Base-by-base conservation (phyloP, 2,329 filamentous ascomycete species). In the Orbilia blumenaviensis region DNA sequence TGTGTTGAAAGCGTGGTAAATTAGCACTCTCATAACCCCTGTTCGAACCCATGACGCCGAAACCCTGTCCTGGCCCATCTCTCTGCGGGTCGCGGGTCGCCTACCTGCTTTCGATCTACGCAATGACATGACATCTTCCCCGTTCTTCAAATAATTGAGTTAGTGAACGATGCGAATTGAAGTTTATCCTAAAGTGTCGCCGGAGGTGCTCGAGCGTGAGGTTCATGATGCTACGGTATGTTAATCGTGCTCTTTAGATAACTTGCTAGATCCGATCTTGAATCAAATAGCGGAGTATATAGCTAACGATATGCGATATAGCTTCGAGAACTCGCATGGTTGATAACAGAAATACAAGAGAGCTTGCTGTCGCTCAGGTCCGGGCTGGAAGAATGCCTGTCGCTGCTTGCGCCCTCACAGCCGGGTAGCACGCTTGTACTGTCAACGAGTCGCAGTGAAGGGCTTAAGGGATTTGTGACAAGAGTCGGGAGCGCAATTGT, bases 401-500 rank as follows among this genome's bases (percentile, higher is more conserved):
- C 91, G 16, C 87, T 98, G 23, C 89, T 99, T 29, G 91, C 93
- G 6, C 93, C 94, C 0, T 87, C 90, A 78, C 93, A 96, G 81
- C 90, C 91, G 0, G 93, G 93, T 7, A 94, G 90, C 80, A 99
- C 94, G 0, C 88, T 99, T 27, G 94, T 95, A 29, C 87, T 99
- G 79, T 95, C 92, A 77, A 96, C 94, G 12, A 88, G 91, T 67
- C 89, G 94, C 67, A 94, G 92, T 66, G 95, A 99, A 84, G 89
- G 88, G 79, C 89, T 98, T 78, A 99, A 99, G 83, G 95, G 95
- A 16, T 92, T 93, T 80, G 89, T 98, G 75, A 98, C 94, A 0
- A 89, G 95, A 64, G 89, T 96, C 36, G 95, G 95, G 41, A 92
- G 92, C n/a, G 89, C 91, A 61, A 91, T 99, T 78, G 91, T 96